phyloP scores from a whole-genome alignment of 331 rosid genomes.

The Stylosanthes scabra region DNA sequence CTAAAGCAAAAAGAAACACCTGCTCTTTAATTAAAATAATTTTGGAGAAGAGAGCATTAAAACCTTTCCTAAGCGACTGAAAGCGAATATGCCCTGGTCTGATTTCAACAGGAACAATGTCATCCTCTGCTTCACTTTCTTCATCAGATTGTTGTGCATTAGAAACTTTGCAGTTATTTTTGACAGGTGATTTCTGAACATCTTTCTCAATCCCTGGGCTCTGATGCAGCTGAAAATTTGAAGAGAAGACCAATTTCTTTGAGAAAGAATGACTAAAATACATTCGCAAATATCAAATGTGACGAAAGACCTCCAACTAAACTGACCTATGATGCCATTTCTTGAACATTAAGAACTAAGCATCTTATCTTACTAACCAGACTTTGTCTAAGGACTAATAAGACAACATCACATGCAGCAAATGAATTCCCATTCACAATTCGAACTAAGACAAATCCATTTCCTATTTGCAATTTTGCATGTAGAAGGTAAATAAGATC shows the following conservation, averaged over 20 bases:
- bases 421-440: constrained; percentile 21
- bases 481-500: constrained; percentile 33
- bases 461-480: constrained; percentile 22
- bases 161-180: constrained; percentile 38
- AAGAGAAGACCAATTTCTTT: constrained; percentile 19
- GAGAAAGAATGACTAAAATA: constrained; percentile 29
- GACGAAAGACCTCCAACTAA: constrained; percentile 29
- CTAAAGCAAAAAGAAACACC: constrained; percentile 10
- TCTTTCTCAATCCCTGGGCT: constrained; percentile 44
- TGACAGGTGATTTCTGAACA: constrained; percentile 48
- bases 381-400: constrained; percentile 20
- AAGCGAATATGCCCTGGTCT: constrained; percentile 98
- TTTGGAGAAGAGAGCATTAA: constrained; percentile 24
- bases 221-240: constrained; percentile 55
- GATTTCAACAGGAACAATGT: constrained; percentile 77
- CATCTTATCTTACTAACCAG: constrained; percentile 26
- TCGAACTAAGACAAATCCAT: constrained; percentile 17
- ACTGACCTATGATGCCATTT: constrained; percentile 20
- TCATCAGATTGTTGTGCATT: constrained; percentile 47
- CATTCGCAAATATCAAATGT: constrained; percentile 24
- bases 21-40: constrained; percentile 14
- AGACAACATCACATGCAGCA: constrained; percentile 6
- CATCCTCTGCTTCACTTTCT: constrained; percentile 70
- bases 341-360: constrained; percentile 9
- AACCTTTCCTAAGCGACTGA: constrained; percentile 72